A percentile compares a stretch with the other conserved stretches of the same genome.
Evolutionary conservation across 805 yeast species (phyloP).

Genomic region (Kodamaea hsintzibuensis): DNA sequence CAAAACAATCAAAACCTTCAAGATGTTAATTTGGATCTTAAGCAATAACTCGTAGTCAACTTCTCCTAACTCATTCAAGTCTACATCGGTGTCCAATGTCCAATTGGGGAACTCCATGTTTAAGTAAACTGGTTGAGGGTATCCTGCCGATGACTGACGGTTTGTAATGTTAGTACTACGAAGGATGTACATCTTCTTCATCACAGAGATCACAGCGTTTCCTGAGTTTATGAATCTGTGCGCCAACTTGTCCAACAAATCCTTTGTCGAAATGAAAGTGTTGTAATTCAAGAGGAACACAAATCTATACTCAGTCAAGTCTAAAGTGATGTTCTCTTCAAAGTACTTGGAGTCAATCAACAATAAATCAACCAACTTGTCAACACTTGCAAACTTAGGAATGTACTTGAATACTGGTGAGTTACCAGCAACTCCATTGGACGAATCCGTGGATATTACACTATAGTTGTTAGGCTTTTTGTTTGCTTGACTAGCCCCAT

Average conservation of each 20-base stretch:
- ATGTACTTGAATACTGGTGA: slow-evolving; percentile 18
- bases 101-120: slow-evolving; percentile 56
- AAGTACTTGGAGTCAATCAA: slow-evolving; percentile 69
- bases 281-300: slow-evolving; percentile 44
- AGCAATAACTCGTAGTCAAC: slow-evolving; percentile 68
- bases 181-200: slow-evolving; percentile 31
- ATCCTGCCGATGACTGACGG: slow-evolving; percentile 8
- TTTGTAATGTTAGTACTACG: slow-evolving; percentile 12
- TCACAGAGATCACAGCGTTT: slow-evolving; percentile 45
- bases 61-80: slow-evolving; percentile 43
- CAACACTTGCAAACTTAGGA: slow-evolving; percentile 61
- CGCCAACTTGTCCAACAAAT: slow-evolving; percentile 40
- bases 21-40: slow-evolving; percentile 77
- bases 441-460: slow-evolving; percentile 18
- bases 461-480: slow-evolving; percentile 22
- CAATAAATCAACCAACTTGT: slow-evolving; percentile 74
- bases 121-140: slow-evolving; percentile 10
- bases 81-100: slow-evolving; percentile 43
- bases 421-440: slow-evolving; percentile 5
- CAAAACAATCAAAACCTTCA: slow-evolving; percentile 73
- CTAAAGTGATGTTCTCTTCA: slow-evolving; percentile 37
- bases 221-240: slow-evolving; percentile 44
- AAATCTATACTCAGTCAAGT: slow-evolving; percentile 41
- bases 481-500: neutral
- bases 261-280: slow-evolving; percentile 41